Percentiles rank a stretch among this genome's conserved stretches.
phyloP scores from a whole-genome alignment of 2,329 filamentous ascomycete species.

The Fusarium sp. region DNA sequence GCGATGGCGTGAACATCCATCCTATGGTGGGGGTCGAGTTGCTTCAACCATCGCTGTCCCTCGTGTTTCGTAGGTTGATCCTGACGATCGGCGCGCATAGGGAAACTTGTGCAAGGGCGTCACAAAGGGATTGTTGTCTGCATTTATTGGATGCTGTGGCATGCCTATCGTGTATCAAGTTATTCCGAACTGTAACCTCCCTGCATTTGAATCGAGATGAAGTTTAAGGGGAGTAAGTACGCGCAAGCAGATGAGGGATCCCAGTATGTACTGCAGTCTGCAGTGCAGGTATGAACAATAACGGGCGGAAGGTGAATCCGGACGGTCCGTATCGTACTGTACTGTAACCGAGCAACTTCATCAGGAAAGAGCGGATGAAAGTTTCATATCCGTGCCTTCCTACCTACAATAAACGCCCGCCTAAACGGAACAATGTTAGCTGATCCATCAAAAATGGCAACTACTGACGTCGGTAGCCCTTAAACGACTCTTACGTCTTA shows the following conservation, averaged over 20 bases:
- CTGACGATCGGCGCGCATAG: neutral
- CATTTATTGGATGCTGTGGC: neutral
- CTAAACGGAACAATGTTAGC: neutral
- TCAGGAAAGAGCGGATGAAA: conserved; percentile 2
- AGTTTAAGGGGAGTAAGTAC: conserved; percentile 1
- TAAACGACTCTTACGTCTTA: neutral
- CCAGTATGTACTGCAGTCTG: neutral
- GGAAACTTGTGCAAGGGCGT: neutral
- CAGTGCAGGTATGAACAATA: neutral
- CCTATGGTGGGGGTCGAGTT: neutral
- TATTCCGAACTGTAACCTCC: neutral
- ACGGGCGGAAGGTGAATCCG: neutral
- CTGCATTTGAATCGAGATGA: conserved; percentile 16
- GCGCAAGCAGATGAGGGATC: neutral
- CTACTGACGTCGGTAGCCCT: conserved; percentile 6
- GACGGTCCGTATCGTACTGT: neutral
- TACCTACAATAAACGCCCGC: neutral
- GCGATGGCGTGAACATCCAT: neutral
- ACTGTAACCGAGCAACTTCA: neutral
- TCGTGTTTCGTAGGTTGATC: conserved; percentile 1
- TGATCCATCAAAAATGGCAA: conserved; percentile 1
- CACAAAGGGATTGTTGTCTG: neutral
- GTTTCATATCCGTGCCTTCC: neutral
- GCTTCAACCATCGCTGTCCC: conserved; percentile 3
- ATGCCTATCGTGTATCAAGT: conserved; percentile 4